Percentiles rank a stretch among this genome's conserved stretches.
Evolutionary conservation across 2,329 filamentous ascomycete species (phyloP).

Genomic region (Pseudocercospora cruenta): DNA sequence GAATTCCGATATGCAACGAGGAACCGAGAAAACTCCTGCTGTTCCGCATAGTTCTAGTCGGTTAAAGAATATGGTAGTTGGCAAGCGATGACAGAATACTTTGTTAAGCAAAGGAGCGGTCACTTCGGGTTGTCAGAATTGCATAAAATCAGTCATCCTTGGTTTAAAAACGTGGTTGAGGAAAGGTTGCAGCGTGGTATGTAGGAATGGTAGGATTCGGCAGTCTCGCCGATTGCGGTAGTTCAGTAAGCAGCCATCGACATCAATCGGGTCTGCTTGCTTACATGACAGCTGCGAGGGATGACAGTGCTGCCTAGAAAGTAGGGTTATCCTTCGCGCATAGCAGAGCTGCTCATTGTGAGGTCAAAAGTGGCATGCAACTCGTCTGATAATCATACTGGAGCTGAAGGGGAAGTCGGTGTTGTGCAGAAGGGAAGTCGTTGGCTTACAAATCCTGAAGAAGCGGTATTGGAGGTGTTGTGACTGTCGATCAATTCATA

Average conservation of each 20-base stretch:
- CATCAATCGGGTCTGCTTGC: conserved; percentile 3
- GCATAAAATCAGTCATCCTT: not conserved
- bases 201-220: not conserved
- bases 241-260: conserved; percentile 6
- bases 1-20: not conserved
- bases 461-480: not conserved
- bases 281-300: conserved; percentile 1
- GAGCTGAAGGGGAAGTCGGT: not conserved
- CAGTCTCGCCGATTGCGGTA: conserved; percentile 4
- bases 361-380: not conserved
- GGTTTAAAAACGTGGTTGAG: not conserved
- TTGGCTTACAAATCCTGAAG: conserved; percentile 1
- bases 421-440: not conserved
- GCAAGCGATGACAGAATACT: not conserved
- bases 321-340: not conserved
- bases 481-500: conserved; percentile 1
- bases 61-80: not conserved
- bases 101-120: not conserved
- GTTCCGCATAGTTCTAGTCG: not conserved
- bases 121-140: not conserved
- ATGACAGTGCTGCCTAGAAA: not conserved
- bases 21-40: not conserved
- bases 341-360: not conserved
- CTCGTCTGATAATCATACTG: not conserved
- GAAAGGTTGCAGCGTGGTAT: not conserved